These are phyloP conservation scores for Pseudoturritis turrita DNA, from an alignment of 345 rosid species.

Conservation along the genomic window DNA sequence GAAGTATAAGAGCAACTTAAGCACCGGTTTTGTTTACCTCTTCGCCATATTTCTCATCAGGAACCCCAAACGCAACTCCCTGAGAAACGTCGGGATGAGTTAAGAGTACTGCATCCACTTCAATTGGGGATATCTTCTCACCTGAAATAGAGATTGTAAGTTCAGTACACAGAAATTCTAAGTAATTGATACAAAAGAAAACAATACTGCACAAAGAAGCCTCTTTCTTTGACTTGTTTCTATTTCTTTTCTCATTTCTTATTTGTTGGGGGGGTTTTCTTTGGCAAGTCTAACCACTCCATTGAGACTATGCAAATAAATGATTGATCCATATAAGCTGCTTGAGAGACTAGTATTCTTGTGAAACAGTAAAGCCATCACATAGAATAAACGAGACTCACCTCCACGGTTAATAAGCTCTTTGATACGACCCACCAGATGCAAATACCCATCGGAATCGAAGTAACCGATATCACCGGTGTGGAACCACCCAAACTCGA, in stretches of 20 bases:
- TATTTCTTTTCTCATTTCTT: neutral
- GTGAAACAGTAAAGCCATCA: constrained; percentile 9
- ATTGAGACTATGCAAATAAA: neutral
- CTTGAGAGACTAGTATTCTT: neutral
- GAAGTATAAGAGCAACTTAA: neutral
- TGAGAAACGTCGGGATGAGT: constrained; percentile 73
- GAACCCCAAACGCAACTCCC: constrained; percentile 85
- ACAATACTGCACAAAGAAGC: neutral
- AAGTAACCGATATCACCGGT: constrained; percentile 79
- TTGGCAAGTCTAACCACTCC: neutral
- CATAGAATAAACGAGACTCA: constrained; percentile 23
- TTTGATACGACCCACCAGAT: constrained; percentile 89
- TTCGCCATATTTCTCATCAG: constrained; percentile 95
- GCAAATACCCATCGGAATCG: constrained; percentile 83
- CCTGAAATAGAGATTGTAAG: constrained; percentile 40
- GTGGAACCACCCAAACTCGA: constrained; percentile 89
- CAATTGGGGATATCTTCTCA: constrained; percentile 94
- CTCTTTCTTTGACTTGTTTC: constrained; percentile 15
- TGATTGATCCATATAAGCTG: neutral
- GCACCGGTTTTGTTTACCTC: constrained; percentile 49
- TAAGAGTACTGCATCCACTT: constrained; percentile 82
- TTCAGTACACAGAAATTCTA: neutral
- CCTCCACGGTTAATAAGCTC: constrained; percentile 99
- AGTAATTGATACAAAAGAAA: neutral
- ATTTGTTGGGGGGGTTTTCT: neutral